Percentiles rank a stretch among this genome's conserved stretches.
Conservation (phyloP, 2,329 filamentous ascomycete species). For the Botryosphaeria dothidea region DNA sequence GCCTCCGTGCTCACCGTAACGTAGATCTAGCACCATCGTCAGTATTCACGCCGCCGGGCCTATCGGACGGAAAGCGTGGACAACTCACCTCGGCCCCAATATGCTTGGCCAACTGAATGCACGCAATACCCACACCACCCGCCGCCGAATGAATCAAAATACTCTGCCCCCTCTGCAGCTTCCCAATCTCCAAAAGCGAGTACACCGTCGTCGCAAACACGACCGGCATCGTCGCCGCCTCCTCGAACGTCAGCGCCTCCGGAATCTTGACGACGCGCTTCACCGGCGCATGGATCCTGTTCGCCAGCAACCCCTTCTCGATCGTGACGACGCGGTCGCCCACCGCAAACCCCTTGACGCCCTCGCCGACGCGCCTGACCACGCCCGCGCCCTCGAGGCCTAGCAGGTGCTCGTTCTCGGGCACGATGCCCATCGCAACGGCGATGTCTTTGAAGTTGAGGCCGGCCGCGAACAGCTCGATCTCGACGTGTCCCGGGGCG, state of each 20-base stretch:
- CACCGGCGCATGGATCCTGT: not conserved
- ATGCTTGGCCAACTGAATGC: slow-evolving; percentile 26
- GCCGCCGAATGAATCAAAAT: slow-evolving; percentile 35
- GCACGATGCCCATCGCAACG: slow-evolving; percentile 22
- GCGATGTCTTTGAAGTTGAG: slow-evolving; percentile 25
- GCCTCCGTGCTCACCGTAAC: slow-evolving; percentile 26
- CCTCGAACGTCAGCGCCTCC: slow-evolving; percentile 24
- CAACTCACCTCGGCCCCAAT: slow-evolving; percentile 26
- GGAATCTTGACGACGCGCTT: slow-evolving; percentile 22
- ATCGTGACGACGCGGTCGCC: slow-evolving; percentile 16
- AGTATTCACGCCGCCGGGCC: not conserved
- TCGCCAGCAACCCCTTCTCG: slow-evolving; percentile 7
- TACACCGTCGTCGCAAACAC: slow-evolving; percentile 26
- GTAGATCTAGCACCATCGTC: slow-evolving; percentile 25
- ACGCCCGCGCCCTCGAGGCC: slow-evolving; percentile 23
- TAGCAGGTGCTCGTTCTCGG: slow-evolving; percentile 20
- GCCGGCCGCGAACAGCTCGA: slow-evolving; percentile 23
- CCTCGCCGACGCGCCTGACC: slow-evolving; percentile 7
- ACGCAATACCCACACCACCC: slow-evolving; percentile 32
- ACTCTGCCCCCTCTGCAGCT: slow-evolving; percentile 7
- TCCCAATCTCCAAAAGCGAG: slow-evolving; percentile 22
- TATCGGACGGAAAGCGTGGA: not conserved
- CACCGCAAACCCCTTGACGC: not conserved
- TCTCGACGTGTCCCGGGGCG: slow-evolving; percentile 21
- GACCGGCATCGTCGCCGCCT: slow-evolving; percentile 25